A percentile compares a stretch with the other conserved stretches of the same genome.
phyloP scores from a whole-genome alignment of 1,284 basidiomycete species.

The Cerioporus squamosus region DNA sequence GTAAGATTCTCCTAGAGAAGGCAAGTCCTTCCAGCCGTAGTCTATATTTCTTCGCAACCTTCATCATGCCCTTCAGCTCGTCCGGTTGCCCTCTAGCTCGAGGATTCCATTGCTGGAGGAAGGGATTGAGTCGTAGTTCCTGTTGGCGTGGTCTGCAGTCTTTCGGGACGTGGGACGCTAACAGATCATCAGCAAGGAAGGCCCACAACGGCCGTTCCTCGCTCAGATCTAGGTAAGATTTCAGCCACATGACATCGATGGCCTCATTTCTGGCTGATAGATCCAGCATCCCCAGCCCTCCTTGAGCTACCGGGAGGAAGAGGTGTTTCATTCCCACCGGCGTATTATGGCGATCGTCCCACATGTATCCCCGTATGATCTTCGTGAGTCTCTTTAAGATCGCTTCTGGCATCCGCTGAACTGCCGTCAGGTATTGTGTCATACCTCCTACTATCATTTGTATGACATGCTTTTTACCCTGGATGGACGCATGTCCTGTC shows the following conservation, averaged over 20 bases:
- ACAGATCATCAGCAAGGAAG: slow-evolving; percentile 19
- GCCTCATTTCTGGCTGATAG: slow-evolving; percentile 30
- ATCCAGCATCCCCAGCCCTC: slow-evolving; percentile 28
- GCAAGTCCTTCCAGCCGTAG: neutral
- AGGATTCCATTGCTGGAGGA: neutral
- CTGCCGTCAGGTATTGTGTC: too few relatives aligned
- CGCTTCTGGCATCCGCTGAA: too few relatives aligned
- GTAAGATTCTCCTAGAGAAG: slow-evolving; percentile 3
- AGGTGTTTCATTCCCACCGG: too few relatives aligned
- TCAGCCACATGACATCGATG: slow-evolving; percentile 30
- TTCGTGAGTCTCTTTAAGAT: too few relatives aligned
- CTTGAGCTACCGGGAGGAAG: slow-evolving; percentile 7
- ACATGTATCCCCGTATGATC: too few relatives aligned
- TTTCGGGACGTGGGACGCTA: neutral
- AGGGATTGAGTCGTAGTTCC: neutral
- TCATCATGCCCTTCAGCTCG: neutral
- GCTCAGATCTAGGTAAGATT: slow-evolving; percentile 20
- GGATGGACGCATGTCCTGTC: too few relatives aligned
- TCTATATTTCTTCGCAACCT: neutral
- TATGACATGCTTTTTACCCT: too few relatives aligned
- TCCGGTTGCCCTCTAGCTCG: neutral
- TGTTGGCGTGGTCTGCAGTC: too few relatives aligned
- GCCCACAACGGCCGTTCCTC: slow-evolving; percentile 28
- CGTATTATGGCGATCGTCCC: too few relatives aligned
- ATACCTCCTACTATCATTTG: too few relatives aligned